Conservation (phyloP, 2,329 filamentous ascomycete genomes). For the Fusarium haematococcum region DNA sequence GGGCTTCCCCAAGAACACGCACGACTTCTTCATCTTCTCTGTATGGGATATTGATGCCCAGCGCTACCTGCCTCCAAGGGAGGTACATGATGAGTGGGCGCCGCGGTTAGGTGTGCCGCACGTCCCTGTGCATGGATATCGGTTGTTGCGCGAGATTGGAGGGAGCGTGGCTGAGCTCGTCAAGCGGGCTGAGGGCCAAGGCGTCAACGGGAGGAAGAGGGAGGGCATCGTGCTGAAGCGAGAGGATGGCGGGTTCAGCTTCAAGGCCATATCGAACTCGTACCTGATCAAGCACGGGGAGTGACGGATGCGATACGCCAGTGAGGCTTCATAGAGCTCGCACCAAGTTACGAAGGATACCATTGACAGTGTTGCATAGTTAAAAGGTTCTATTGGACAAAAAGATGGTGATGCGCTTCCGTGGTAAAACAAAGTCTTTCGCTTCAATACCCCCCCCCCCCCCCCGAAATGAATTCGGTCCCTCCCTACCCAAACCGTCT, state of each 20-base stretch:
- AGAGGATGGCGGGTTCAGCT: conserved; percentile 34
- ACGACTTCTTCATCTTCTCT: conserved; percentile 50
- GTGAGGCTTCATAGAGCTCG: not conserved
- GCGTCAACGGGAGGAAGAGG: conserved; percentile 38
- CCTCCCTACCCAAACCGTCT: not conserved
- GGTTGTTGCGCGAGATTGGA: conserved; percentile 24
- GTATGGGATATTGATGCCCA: conserved; percentile 48
- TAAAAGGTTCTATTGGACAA: conserved; percentile 47
- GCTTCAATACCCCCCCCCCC: conserved; percentile 30
- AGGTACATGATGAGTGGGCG: conserved; percentile 44
- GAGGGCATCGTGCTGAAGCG: conserved; percentile 43
- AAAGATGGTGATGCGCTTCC: conserved; percentile 44
- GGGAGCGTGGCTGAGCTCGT: conserved; percentile 30
- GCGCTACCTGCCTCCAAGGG: conserved; percentile 42
- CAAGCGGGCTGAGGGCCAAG: conserved; percentile 34
- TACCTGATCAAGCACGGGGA: conserved; percentile 44
- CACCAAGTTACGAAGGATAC: conserved; percentile 42
- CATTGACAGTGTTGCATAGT: conserved; percentile 42
- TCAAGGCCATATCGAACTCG: conserved; percentile 44
- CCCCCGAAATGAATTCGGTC: conserved; percentile 23
- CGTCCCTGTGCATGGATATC: conserved; percentile 45
- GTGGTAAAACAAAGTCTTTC: conserved; percentile 43
- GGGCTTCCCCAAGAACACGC: conserved; percentile 29
- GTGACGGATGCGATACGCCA: conserved; percentile 1
- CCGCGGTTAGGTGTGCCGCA: conserved; percentile 46